A percentile compares a stretch with the other conserved stretches of the same genome.
Conservation (phyloP, 495 filamentous ascomycete genomes). For the Podospora sp. region DNA sequence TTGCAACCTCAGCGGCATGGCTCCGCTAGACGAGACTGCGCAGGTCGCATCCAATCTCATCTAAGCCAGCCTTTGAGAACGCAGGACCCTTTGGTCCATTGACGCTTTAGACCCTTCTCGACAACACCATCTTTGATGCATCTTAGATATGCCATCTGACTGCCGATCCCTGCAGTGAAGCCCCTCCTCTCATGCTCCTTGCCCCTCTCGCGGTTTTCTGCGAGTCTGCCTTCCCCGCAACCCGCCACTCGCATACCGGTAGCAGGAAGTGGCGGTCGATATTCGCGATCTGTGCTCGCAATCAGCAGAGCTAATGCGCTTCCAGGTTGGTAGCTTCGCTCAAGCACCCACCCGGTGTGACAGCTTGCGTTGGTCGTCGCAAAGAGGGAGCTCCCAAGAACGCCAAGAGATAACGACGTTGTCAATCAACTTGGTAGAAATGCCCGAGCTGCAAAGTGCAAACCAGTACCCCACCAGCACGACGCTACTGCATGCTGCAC, state of each 20-base stretch:
- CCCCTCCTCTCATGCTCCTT: neutral
- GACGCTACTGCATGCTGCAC: constrained; percentile 17
- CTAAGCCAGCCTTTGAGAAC: too few species aligned
- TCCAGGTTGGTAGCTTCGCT: neutral
- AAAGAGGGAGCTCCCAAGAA: neutral
- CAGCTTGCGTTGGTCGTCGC: neutral
- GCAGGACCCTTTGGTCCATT: neutral
- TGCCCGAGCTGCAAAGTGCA: neutral
- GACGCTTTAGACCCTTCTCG: neutral
- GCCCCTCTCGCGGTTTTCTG: neutral
- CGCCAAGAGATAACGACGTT: neutral
- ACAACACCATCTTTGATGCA: neutral
- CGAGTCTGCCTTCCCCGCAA: neutral
- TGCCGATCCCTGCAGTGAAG: neutral
- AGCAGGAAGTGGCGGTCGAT: neutral
- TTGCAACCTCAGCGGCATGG: neutral
- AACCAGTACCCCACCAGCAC: neutral
- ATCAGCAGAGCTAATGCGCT: neutral
- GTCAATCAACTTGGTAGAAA: neutral
- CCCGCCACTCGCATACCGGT: neutral
- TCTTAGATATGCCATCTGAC: neutral
- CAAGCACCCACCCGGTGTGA: neutral
- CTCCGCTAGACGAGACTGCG: neutral
- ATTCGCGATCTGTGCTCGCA: neutral
- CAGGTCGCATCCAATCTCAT: too few species aligned